phyloP scores from a whole-genome alignment of 768 basidiomycete species.

The Lactarius hengduanensis region DNA sequence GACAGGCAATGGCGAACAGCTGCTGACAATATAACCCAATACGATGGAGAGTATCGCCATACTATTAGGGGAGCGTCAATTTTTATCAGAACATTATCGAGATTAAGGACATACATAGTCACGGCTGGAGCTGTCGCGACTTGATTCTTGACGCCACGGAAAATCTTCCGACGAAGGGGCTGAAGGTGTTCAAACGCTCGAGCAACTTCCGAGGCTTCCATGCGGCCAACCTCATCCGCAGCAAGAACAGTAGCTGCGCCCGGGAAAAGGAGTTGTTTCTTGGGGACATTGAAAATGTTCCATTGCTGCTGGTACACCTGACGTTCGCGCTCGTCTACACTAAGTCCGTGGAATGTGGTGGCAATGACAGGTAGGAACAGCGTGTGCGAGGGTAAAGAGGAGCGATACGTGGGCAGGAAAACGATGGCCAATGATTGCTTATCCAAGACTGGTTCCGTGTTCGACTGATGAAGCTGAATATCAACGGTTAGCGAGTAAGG shows the following conservation, averaged over 20 bases:
- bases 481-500: constrained; percentile 36
- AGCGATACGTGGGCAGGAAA: constrained; percentile 54
- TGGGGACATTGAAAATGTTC: constrained; percentile 33
- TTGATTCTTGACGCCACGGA: constrained; percentile 42
- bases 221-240: constrained; percentile 17
- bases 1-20: constrained; percentile 35
- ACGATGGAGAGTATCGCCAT: constrained; percentile 68
- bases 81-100: not conserved
- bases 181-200: constrained; percentile 24
- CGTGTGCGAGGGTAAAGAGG: constrained; percentile 41
- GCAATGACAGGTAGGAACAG: constrained; percentile 58
- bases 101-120: constrained; percentile 54
- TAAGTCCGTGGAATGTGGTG: constrained; percentile 28
- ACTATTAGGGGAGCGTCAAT: constrained; percentile 38
- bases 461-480: constrained; percentile 45
- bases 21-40: constrained; percentile 50
- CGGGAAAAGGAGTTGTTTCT: constrained; percentile 30
- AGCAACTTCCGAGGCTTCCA: constrained; percentile 25
- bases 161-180: constrained; percentile 22
- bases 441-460: constrained; percentile 38
- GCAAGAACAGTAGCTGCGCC: constrained; percentile 33
- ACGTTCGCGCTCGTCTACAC: constrained; percentile 31
- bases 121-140: constrained; percentile 56
- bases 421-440: constrained; percentile 66
- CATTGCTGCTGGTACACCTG: constrained; percentile 37